These are phyloP conservation scores for Aspergillus egyptiacus DNA, from an alignment of 495 filamentous ascomycete genomes.

Conservation along the genomic window DNA sequence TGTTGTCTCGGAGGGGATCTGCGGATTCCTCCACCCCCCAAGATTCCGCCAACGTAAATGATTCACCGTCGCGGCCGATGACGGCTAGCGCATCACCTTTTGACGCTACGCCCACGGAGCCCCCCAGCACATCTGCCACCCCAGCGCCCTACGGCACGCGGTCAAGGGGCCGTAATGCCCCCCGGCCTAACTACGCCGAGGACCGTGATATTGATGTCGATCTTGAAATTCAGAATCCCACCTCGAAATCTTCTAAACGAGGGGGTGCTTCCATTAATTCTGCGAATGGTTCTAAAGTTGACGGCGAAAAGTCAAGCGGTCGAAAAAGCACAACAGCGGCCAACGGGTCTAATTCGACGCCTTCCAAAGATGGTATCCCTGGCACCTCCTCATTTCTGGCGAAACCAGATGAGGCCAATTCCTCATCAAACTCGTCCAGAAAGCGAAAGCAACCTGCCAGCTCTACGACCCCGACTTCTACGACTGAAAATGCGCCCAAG, in stretches of 20 bases:
- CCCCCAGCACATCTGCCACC: constrained; percentile 38
- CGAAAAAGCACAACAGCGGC: constrained; percentile 41
- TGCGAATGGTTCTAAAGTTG: constrained; percentile 32
- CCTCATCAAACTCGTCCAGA: constrained; percentile 46
- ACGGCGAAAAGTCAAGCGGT: constrained; percentile 40
- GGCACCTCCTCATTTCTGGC: constrained; percentile 59
- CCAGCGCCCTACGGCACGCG: constrained; percentile 87
- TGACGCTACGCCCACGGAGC: constrained; percentile 35
- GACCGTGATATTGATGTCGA: constrained; percentile 91
- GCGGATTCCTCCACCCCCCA: constrained; percentile 20
- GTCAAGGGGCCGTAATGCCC: constrained; percentile 80
- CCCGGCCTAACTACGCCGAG: constrained; percentile 92
- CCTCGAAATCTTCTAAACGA: constrained; percentile 43
- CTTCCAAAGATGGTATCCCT: constrained; percentile 52
- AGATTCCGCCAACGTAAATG: constrained; percentile 27
- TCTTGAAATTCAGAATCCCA: constrained; percentile 45
- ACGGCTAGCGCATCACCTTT: constrained; percentile 44
- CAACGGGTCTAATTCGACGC: constrained; percentile 25
- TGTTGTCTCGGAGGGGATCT: constrained; percentile 21
- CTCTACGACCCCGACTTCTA: constrained; percentile 33
- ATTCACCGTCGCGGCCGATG: constrained; percentile 43
- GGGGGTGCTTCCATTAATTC: constrained; percentile 23
- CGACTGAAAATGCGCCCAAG: constrained; percentile 33
- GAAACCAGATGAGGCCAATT: constrained; percentile 35
- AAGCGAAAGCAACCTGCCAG: constrained; percentile 75